Evolutionary conservation across 768 basidiomycete genomes (phyloP).

Genomic region (Mycena filopes): DNA sequence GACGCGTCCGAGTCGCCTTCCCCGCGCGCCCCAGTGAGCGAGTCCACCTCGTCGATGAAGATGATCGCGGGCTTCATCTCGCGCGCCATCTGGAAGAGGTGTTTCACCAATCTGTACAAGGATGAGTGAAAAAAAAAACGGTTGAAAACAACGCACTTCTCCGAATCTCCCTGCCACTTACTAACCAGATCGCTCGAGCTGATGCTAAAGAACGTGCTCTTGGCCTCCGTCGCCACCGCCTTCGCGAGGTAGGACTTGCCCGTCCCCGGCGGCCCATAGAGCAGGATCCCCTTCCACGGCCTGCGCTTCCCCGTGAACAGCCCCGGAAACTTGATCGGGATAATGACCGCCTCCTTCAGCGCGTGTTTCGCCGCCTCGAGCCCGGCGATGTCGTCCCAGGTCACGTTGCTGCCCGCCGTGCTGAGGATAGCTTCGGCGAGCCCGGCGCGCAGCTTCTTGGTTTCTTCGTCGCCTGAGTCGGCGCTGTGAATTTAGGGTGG

Average conservation of each 20-base stretch:
- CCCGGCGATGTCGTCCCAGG: constrained; percentile 88
- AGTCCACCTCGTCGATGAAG: constrained; percentile 89
- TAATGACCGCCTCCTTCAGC: constrained; percentile 54
- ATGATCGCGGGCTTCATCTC: constrained; percentile 87
- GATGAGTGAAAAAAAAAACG: neutral
- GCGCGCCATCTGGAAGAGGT: constrained; percentile 84
- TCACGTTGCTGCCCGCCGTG: constrained; percentile 79
- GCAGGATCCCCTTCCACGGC: constrained; percentile 81
- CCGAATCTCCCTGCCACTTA: constrained; percentile 90
- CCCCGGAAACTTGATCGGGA: constrained; percentile 88
- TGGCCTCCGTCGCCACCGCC: constrained; percentile 87
- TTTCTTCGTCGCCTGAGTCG: constrained; percentile 73
- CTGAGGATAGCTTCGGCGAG: constrained; percentile 74
- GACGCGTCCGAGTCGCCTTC: constrained; percentile 85
- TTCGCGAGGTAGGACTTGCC: constrained; percentile 86
- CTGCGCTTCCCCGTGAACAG: constrained; percentile 90
- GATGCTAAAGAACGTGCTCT: constrained; percentile 87
- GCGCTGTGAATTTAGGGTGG: constrained; percentile 28
- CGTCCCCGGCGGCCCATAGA: constrained; percentile 87
- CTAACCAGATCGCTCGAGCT: constrained; percentile 83
- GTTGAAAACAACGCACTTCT: constrained; percentile 61
- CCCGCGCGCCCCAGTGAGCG: constrained; percentile 79
- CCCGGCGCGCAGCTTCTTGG: constrained; percentile 81
- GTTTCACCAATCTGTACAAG: constrained; percentile 72
- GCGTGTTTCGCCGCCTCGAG: constrained; percentile 62